These are phyloP conservation scores for Kitagawia praeruptora DNA, from an alignment of 129 eudicot genomes.

Conservation along the genomic window DNA sequence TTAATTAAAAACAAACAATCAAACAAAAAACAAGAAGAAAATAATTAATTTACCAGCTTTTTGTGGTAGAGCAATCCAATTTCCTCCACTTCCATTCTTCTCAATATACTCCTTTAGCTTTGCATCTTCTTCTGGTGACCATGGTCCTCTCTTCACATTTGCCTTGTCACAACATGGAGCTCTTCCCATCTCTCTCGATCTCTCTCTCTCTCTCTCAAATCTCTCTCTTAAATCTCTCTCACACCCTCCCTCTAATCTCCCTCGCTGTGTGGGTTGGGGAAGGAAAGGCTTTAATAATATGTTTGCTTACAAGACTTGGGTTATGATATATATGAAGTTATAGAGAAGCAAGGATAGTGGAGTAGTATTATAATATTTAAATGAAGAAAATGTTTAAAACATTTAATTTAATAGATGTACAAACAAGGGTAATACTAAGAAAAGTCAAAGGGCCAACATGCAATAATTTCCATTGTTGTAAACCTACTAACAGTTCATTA, in stretches of 20 bases:
- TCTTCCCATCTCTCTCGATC: constrained; percentile 53
- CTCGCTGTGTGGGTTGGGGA: constrained; percentile 6
- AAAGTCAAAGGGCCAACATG: constrained; percentile 35
- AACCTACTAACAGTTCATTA: background rate
- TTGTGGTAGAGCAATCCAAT: constrained; percentile 73
- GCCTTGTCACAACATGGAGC: constrained; percentile 83
- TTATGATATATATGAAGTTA: constrained; percentile 8
- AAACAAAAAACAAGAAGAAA: background rate
- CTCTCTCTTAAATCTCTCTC: background rate
- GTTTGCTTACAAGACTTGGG: constrained; percentile 35
- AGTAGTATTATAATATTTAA: constrained; percentile 5
- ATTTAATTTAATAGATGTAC: background rate
- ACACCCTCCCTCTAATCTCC: constrained; percentile 4
- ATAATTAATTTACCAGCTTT: constrained; percentile 44
- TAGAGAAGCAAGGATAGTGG: background rate
- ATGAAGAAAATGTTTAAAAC: background rate
- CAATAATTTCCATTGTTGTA: background rate
- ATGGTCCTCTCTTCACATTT: constrained; percentile 73
- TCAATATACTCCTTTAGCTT: constrained; percentile 53
- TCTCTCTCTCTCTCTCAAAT: background rate
- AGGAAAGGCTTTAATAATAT: constrained; percentile 22
- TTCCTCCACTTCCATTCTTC: constrained; percentile 62
- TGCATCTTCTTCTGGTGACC: constrained; percentile 80
- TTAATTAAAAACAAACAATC: background rate
- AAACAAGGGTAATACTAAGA: constrained; percentile 3